Evolutionary conservation across 371 early-diverging fungal species (phyloP).

Genomic region (Rhizopus sp.): DNA sequence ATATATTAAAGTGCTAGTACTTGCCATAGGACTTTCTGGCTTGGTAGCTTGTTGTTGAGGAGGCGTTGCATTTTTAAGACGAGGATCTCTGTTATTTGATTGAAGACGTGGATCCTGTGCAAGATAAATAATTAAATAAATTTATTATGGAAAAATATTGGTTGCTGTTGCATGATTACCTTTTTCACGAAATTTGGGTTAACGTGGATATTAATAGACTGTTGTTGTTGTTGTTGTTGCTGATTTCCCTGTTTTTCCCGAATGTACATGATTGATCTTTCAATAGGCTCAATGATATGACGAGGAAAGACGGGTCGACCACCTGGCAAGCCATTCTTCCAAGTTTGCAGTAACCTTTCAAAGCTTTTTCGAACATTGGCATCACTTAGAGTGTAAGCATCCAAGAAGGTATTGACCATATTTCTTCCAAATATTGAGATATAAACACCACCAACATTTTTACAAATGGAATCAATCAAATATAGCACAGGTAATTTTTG

Average conservation of each 20-base stretch:
- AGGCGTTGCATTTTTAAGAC: conserved; percentile 11
- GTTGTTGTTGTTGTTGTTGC: conserved; percentile 10
- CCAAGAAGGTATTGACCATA: conserved; percentile 69
- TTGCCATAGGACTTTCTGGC: background rate
- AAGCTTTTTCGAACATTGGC: conserved; percentile 62
- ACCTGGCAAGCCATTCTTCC: conserved; percentile 74
- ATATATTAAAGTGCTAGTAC: background rate
- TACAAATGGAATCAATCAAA: conserved; percentile 91
- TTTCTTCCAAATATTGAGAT: conserved; percentile 68
- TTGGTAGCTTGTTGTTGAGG: conserved; percentile 5
- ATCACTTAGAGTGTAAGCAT: conserved; percentile 73
- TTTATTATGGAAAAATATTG: background rate
- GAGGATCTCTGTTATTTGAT: conserved; percentile 26
- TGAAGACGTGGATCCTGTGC: conserved; percentile 8
- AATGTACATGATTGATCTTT: conserved; percentile 51
- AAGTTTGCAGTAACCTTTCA: conserved; percentile 76
- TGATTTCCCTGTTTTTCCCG: conserved; percentile 31
- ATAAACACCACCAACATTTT: conserved; percentile 86
- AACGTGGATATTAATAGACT: conserved; percentile 50
- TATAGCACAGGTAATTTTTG: conserved; percentile 88
- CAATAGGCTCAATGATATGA: conserved; percentile 57
- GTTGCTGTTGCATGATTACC: conserved; percentile 30
- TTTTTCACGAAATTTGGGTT: conserved; percentile 62
- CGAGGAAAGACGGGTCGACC: conserved; percentile 65
- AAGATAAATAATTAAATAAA: conserved; percentile 2